These are phyloP conservation scores for Dysphania ambrosioides DNA, from an alignment of 148 eudicot species.

Conservation along the genomic window DNA sequence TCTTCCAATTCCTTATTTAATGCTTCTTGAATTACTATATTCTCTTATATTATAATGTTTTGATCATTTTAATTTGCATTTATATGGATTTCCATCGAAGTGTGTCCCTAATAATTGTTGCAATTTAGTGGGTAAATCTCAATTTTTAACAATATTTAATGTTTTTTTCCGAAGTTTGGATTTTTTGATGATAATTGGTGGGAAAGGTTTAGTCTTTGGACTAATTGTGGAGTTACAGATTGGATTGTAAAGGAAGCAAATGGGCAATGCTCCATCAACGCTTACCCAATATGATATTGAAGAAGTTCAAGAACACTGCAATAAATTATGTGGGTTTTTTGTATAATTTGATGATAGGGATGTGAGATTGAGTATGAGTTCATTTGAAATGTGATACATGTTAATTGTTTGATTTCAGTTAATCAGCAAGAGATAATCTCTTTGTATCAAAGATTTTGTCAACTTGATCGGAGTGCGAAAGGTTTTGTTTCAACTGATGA, in stretches of 20 bases:
- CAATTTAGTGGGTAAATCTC: too few relatives aligned
- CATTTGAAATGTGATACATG: constrained; percentile 13
- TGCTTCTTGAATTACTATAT: too few relatives aligned
- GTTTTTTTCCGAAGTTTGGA: too few relatives aligned
- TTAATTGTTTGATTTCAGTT: constrained; percentile 47
- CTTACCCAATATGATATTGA: constrained; percentile 97
- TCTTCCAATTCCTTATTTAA: too few relatives aligned
- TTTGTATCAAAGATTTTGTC: constrained; percentile 88
- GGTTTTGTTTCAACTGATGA: constrained; percentile 93
- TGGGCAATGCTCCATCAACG: constrained; percentile 90
- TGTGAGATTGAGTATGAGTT: not conserved
- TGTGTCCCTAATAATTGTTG: too few relatives aligned
- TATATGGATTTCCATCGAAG: too few relatives aligned
- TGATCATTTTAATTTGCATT: too few relatives aligned
- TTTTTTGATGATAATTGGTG: not conserved
- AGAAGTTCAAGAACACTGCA: constrained; percentile 86
- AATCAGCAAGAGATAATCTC: constrained; percentile 95
- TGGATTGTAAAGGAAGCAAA: constrained; percentile 26
- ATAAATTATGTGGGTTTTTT: constrained; percentile 53
- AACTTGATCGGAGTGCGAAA: constrained; percentile 85
- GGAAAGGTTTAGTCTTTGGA: not conserved
- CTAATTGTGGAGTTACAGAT: not conserved
- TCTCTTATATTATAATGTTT: too few relatives aligned
- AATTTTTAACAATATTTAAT: too few relatives aligned
- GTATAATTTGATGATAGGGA: not conserved